A percentile compares a stretch with the other conserved stretches of the same genome.
Evolutionary conservation across 805 yeast species (phyloP).

Genomic region (Clavispora santaluciae): DNA sequence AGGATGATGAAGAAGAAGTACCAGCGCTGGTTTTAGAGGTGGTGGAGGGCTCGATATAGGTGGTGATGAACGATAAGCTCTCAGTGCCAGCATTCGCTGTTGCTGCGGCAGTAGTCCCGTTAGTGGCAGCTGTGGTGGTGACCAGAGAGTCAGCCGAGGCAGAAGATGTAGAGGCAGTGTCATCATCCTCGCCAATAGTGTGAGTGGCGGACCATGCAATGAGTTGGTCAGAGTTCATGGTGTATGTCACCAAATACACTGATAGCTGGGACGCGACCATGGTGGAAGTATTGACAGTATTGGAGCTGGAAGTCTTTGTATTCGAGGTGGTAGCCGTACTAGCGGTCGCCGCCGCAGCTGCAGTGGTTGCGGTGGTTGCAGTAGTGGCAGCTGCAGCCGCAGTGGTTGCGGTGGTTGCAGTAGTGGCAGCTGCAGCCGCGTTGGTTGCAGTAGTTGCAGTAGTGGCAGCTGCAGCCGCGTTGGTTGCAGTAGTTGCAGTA

Average conservation of each 20-base stretch:
- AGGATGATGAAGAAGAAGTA: background rate
- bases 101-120: constrained; percentile 15
- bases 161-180: background rate
- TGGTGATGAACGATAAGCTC: constrained; percentile 26
- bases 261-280: constrained; percentile 14
- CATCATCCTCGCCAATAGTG: constrained; percentile 6
- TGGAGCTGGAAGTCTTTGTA: too few relatives aligned
- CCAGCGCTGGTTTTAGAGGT: constrained; percentile 2
- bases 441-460: constrained; percentile 8
- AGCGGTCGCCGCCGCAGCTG: constrained; percentile 10
- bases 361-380: constrained; percentile 9
- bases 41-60: constrained; percentile 25
- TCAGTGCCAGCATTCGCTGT: constrained; percentile 12
- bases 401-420: constrained; percentile 9
- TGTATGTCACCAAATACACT: constrained; percentile 8
- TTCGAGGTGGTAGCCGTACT: constrained; percentile 11
- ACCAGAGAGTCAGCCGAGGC: constrained; percentile 3
- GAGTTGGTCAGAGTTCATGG: constrained; percentile 14
- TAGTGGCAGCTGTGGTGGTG: constrained; percentile 2
- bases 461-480: constrained; percentile 1
- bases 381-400: constrained; percentile 11
- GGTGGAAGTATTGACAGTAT: constrained; percentile 12
- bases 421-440: constrained; percentile 8
- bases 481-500: constrained; percentile 8
- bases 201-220: constrained; percentile 16